Evolutionary conservation across 1,284 basidiomycete species (phyloP).

Genomic region (Trametes versicolor): DNA sequence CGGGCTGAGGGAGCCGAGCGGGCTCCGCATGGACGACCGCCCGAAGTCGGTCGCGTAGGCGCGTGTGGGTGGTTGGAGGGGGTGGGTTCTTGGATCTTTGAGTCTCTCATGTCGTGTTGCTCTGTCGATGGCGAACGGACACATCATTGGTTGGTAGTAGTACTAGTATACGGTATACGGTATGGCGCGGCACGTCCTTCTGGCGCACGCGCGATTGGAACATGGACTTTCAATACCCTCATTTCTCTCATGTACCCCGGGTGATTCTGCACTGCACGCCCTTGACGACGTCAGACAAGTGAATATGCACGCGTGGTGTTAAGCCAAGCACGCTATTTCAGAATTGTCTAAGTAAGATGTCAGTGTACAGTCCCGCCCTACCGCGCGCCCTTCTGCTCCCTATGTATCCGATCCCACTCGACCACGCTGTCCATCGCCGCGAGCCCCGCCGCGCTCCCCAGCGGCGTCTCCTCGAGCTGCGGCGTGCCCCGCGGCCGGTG

Average conservation of each 20-base stretch:
- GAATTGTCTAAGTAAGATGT: not conserved
- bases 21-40: constrained; percentile 42
- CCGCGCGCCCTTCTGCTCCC: constrained; percentile 26
- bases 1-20: constrained; percentile 50
- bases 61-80: not conserved
- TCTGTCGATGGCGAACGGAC: constrained; percentile 33
- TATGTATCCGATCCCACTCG: constrained; percentile 26
- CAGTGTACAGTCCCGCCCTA: not conserved
- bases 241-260: not conserved
- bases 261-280: not conserved
- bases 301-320: too few relatives aligned
- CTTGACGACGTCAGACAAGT: not conserved
- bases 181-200: constrained; percentile 8
- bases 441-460: constrained; percentile 34
- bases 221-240: constrained; percentile 23
- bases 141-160: constrained; percentile 24
- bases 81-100: not conserved
- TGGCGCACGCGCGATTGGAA: constrained; percentile 19
- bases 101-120: constrained; percentile 31
- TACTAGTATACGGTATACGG: constrained; percentile 11
- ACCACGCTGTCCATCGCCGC: constrained; percentile 33
- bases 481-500: constrained; percentile 29
- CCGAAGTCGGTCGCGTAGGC: constrained; percentile 57
- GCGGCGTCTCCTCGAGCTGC: constrained; percentile 34
- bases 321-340: not conserved